Evolutionary conservation across 331 rosid genomes (phyloP).

Genomic region (Quercus lobata): DNA sequence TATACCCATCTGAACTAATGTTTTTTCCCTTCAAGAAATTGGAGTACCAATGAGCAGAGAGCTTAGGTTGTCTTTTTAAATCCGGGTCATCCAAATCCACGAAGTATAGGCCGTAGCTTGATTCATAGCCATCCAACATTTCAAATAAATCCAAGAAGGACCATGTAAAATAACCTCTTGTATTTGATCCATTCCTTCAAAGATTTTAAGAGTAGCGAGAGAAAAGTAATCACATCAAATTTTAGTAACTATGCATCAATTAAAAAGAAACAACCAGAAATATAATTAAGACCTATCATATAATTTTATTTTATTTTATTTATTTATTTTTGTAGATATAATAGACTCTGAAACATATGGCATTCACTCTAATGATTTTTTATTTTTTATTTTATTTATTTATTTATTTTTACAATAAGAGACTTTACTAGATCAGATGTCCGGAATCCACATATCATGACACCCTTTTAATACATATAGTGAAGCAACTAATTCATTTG

Average conservation of each 20-base stretch:
- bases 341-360: too few relatives aligned
- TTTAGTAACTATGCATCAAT: background rate
- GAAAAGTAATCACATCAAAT: background rate
- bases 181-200: conserved; percentile 53
- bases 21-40: conserved; percentile 31
- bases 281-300: too few relatives aligned
- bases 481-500: background rate
- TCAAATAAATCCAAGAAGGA: conserved; percentile 53
- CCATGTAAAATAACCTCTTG: conserved; percentile 60
- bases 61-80: conserved; percentile 51
- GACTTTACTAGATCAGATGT: too few relatives aligned
- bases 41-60: conserved; percentile 61
- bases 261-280: too few relatives aligned
- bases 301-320: too few relatives aligned
- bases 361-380: too few relatives aligned
- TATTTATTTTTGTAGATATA: too few relatives aligned
- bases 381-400: too few relatives aligned
- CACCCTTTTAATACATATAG: background rate
- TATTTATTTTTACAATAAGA: too few relatives aligned
- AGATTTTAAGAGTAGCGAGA: background rate
- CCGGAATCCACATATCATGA: background rate
- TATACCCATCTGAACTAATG: background rate
- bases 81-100: conserved; percentile 43
- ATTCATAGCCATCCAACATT: conserved; percentile 29
- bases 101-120: conserved; percentile 40